Conservation (phyloP, 148 eudicot species). For the Rheum nobile region DNA sequence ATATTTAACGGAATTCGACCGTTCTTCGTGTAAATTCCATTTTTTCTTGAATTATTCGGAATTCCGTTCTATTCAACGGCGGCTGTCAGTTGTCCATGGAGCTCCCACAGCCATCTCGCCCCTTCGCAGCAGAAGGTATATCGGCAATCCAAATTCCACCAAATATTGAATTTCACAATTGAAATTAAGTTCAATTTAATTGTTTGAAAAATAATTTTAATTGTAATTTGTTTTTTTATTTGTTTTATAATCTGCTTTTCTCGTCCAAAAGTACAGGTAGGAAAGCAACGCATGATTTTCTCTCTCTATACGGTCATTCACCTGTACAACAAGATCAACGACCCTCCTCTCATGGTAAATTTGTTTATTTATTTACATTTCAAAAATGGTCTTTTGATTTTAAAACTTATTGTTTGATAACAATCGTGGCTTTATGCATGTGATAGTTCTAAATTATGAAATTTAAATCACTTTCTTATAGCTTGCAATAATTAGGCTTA, state of each 20-base stretch:
- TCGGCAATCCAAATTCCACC: not conserved
- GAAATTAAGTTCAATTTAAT: not conserved
- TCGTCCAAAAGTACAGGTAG: conserved; percentile 37
- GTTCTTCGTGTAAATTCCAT: not conserved
- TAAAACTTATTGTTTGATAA: not conserved
- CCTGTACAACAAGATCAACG: conserved; percentile 80
- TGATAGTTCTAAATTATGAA: conserved; percentile 15
- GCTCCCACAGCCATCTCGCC: conserved; percentile 62
- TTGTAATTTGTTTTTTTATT: not conserved
- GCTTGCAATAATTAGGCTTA: conserved; percentile 21
- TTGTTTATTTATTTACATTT: not conserved
- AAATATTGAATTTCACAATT: not conserved
- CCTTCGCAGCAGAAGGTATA: conserved; percentile 59
- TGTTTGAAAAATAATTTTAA: not conserved
- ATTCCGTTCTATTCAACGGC: not conserved
- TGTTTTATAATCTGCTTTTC: conserved; percentile 1
- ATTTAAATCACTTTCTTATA: conserved; percentile 8
- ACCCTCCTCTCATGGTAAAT: conserved; percentile 62
- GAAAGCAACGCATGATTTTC: conserved; percentile 79
- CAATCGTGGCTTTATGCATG: conserved; percentile 32
- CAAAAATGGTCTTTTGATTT: not conserved
- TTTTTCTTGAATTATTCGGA: not conserved
- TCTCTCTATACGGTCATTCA: conserved; percentile 56
- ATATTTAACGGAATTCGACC: not conserved
- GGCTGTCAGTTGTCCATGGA: conserved; percentile 33